phyloP scores from a whole-genome alignment of 1,139 yeast genomes.

The Geotrichum cucujoidarum region DNA sequence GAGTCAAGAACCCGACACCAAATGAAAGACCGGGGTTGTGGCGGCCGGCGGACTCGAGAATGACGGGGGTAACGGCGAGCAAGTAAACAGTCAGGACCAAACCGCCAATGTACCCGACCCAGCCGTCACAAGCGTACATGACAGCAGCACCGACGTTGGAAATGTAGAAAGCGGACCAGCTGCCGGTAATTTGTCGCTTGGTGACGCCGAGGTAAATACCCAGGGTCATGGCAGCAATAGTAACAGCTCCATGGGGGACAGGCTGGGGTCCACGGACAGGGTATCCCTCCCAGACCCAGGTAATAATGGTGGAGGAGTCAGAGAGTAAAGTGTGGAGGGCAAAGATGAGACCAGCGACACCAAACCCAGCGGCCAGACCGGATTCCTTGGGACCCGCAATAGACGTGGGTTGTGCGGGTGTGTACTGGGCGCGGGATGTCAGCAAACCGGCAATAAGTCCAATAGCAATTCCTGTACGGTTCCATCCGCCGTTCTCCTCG shows the following conservation, averaged over 20 bases:
- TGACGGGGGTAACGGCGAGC: constrained; percentile 57
- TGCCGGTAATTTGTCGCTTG: constrained; percentile 27
- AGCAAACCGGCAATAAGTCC: constrained; percentile 61
- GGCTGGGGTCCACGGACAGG: constrained; percentile 86
- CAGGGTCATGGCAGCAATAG: constrained; percentile 52
- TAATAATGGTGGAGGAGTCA: constrained; percentile 77
- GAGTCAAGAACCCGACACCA: constrained; percentile 50
- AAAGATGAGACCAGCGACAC: constrained; percentile 74
- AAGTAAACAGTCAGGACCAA: constrained; percentile 59
- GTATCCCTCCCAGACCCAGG: constrained; percentile 95
- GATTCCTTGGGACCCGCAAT: constrained; percentile 31
- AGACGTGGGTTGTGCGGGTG: constrained; percentile 25
- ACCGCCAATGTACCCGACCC: constrained; percentile 85
- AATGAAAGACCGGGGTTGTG: constrained; percentile 56
- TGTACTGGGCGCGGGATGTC: constrained; percentile 42
- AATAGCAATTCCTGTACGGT: constrained; percentile 60
- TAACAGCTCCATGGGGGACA: constrained; percentile 76
- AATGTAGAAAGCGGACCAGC: constrained; percentile 29
- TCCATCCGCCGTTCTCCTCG: constrained; percentile 78
- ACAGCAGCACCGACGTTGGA: constrained; percentile 43
- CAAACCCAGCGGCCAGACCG: constrained; percentile 52
- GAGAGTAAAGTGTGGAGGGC: constrained; percentile 68
- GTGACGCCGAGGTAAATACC: constrained; percentile 52
- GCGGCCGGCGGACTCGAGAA: constrained; percentile 55
- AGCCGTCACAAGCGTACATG: constrained; percentile 53